These are phyloP conservation scores for Inga oerstediana DNA, from an alignment of 306 rosid genomes.

Conservation along the genomic window DNA sequence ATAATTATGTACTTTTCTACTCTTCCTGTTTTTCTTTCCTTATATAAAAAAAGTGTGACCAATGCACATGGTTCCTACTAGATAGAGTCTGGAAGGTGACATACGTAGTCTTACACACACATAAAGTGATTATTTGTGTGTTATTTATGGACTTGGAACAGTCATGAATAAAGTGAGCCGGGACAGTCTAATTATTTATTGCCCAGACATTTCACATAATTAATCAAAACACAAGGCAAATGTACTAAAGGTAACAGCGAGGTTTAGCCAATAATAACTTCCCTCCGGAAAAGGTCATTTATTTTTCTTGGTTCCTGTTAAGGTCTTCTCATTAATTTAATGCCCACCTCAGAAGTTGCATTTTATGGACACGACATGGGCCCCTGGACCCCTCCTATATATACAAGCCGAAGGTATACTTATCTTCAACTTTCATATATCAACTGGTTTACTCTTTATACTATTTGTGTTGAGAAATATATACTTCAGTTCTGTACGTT, in stretches of 20 bases:
- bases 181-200: too few relatives aligned
- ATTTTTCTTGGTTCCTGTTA: neutral
- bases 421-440: neutral
- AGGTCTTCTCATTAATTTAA: neutral
- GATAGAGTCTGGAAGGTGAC: too few relatives aligned
- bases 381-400: neutral
- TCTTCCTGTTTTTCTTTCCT: too few relatives aligned
- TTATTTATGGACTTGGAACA: too few relatives aligned
- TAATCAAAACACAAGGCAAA: neutral
- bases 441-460: neutral
- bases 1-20: too few relatives aligned
- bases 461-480: too few relatives aligned
- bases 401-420: neutral
- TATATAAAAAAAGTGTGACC: too few relatives aligned
- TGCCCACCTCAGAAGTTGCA: neutral
- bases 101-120: too few relatives aligned
- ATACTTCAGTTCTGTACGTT: neutral
- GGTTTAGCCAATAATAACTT: neutral
- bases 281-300: neutral
- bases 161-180: too few relatives aligned
- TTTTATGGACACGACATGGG: neutral
- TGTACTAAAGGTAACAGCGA: neutral
- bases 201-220: too few relatives aligned
- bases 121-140: too few relatives aligned
- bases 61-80: too few relatives aligned